Evolutionary conservation across 345 rosid genomes (phyloP).

Genomic region (Excoecaria cochinchinensis): DNA sequence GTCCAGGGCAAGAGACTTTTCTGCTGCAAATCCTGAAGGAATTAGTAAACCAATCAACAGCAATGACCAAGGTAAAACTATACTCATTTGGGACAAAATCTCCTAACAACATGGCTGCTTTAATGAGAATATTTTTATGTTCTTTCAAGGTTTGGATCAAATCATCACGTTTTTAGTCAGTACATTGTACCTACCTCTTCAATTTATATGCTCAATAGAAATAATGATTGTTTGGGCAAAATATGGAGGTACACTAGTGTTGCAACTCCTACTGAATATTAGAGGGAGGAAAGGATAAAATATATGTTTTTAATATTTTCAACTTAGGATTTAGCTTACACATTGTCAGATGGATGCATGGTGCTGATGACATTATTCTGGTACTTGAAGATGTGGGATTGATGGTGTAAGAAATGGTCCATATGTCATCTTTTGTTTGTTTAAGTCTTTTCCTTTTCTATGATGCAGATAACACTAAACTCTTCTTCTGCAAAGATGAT

Average conservation of each 20-base stretch:
- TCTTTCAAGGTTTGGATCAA: background rate
- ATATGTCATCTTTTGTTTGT: background rate
- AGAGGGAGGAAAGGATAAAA: no score
- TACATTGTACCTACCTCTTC: background rate
- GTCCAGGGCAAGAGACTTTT: slow-evolving; percentile 26
- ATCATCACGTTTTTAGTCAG: background rate
- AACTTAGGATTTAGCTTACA: background rate
- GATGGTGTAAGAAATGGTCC: background rate
- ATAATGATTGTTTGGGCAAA: no score
- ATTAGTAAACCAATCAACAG: slow-evolving; percentile 4
- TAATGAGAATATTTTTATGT: background rate
- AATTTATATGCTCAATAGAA: background rate
- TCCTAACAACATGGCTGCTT: background rate
- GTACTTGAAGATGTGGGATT: background rate
- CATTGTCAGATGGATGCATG: background rate
- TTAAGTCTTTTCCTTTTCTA: background rate
- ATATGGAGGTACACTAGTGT: background rate
- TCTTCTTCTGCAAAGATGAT: slow-evolving; percentile 17
- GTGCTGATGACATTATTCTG: background rate
- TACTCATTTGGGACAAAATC: background rate
- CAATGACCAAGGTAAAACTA: slow-evolving; percentile 25
- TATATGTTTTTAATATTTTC: background rate
- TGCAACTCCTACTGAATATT: background rate
- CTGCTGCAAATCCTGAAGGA: slow-evolving; percentile 12
- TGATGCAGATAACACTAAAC: slow-evolving; percentile 27